A percentile compares a stretch with the other conserved stretches of the same genome.
These are phyloP conservation scores for Trichoderma simmonsii DNA, from an alignment of 2,329 filamentous ascomycete genomes.

Conservation along the genomic window DNA sequence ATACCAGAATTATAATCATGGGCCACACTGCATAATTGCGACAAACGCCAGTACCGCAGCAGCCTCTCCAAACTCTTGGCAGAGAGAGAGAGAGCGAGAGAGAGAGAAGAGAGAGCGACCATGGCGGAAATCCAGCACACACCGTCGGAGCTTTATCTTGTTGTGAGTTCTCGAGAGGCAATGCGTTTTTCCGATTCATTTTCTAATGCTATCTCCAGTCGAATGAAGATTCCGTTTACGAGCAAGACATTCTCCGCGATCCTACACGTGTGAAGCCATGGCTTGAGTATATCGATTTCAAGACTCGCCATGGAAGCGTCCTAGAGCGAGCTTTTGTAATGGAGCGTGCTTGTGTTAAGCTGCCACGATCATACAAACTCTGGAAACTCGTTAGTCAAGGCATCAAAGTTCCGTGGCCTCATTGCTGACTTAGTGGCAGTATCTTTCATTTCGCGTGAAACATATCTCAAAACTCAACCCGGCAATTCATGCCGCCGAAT, in stretches of 20 bases:
- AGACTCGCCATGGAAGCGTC: constrained; percentile 77
- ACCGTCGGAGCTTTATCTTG: constrained; percentile 47
- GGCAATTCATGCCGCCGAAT: constrained; percentile 74
- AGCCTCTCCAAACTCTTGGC: neutral
- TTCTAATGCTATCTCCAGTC: constrained; percentile 46
- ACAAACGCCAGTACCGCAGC: neutral
- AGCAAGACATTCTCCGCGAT: constrained; percentile 89
- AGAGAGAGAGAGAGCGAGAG: neutral
- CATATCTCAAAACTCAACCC: constrained; percentile 82
- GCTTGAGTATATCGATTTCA: constrained; percentile 91
- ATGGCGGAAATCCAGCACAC: constrained; percentile 34
- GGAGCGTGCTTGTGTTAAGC: constrained; percentile 83
- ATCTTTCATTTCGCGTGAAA: constrained; percentile 78
- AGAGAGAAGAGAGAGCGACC: constrained; percentile 8
- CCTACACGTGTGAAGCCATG: constrained; percentile 86
- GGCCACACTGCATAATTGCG: neutral
- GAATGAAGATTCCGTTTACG: constrained; percentile 90
- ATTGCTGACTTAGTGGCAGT: constrained; percentile 47
- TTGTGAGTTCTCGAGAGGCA: constrained; percentile 40
- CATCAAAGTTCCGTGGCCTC: neutral
- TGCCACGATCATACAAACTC: constrained; percentile 94
- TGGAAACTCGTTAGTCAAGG: constrained; percentile 77
- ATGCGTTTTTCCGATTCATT: constrained; percentile 23
- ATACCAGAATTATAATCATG: neutral
- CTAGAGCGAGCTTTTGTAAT: constrained; percentile 84